Conservation (phyloP, 2,329 filamentous ascomycete species). For the Diaporthe amygdali region DNA sequence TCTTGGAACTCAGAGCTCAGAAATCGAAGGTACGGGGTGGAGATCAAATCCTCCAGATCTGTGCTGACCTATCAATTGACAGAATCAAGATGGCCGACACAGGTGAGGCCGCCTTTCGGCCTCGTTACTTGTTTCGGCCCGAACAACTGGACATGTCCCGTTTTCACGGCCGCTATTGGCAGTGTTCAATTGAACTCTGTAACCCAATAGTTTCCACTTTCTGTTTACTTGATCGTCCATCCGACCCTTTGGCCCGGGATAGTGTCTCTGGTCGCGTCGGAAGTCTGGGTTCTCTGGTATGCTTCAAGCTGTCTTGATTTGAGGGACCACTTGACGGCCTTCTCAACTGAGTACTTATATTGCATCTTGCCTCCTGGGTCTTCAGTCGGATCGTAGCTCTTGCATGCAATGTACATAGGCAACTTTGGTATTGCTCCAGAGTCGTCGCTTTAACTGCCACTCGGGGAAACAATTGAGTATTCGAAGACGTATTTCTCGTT, state of each 20-base stretch:
- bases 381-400: no score
- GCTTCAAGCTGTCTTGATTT: not conserved
- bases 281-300: not conserved
- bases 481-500: not conserved
- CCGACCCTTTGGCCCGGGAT: not conserved
- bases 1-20: not conserved
- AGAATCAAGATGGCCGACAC: not conserved
- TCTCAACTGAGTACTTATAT: not conserved
- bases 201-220: not conserved
- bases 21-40: not conserved
- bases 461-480: not conserved
- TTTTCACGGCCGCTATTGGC: not conserved
- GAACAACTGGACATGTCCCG: not conserved
- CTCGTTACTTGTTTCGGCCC: not conserved
- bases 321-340: not conserved
- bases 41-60: not conserved
- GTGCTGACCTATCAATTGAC: not conserved
- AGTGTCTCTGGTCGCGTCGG: not conserved
- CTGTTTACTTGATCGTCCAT: not conserved
- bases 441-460: not conserved
- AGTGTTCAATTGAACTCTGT: not conserved
- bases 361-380: not conserved
- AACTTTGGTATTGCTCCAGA: no score
- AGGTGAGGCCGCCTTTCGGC: not conserved
- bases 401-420: no score